Percentiles rank a stretch among this genome's conserved stretches.
Evolutionary conservation across 208 protist genomes (phyloP).

Genomic region (Leptomonas pyrrhocoris): DNA sequence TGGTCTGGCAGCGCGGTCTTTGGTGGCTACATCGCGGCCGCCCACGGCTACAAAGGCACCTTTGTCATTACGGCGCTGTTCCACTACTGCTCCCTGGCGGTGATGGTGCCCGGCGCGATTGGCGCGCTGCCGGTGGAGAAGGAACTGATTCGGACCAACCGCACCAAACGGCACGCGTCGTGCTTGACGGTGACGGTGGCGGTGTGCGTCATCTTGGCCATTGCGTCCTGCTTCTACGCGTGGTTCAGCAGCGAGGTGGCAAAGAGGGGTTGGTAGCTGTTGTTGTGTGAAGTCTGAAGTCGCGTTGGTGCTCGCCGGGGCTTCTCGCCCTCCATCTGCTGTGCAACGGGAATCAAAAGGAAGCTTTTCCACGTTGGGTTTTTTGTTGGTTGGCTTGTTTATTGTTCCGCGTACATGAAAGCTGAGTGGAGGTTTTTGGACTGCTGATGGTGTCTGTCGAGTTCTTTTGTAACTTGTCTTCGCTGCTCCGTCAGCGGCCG

Average conservation of each 20-base stretch:
- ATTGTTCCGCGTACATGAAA: too few relatives aligned
- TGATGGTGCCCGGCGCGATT: constrained; percentile 45
- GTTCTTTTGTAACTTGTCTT: too few relatives aligned
- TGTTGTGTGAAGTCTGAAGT: too few relatives aligned
- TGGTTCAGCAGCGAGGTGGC: constrained; percentile 12
- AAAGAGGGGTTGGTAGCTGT: constrained; percentile 2
- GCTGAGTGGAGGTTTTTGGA: too few relatives aligned
- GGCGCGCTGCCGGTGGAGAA: constrained; percentile 34
- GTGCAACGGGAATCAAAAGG: too few relatives aligned
- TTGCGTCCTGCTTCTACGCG: constrained; percentile 9
- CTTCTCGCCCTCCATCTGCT: too few relatives aligned
- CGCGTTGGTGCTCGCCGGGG: too few relatives aligned
- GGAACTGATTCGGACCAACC: constrained; percentile 25
- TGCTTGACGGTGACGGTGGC: constrained; percentile 10
- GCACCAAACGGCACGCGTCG: constrained; percentile 2
- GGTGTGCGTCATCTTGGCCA: constrained; percentile 8
- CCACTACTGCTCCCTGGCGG: constrained; percentile 40
- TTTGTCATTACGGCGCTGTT: constrained; percentile 61
- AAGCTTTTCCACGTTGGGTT: too few relatives aligned
- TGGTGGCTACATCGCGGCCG: constrained; percentile 53
- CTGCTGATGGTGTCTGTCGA: too few relatives aligned
- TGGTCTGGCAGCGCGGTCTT: constrained; percentile 64
- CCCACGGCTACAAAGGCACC: constrained; percentile 50
- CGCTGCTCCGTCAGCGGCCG: too few relatives aligned
- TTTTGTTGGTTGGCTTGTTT: too few relatives aligned